Conservation (phyloP, 2,329 filamentous ascomycete species). For the Fusarium transvaalense region DNA sequence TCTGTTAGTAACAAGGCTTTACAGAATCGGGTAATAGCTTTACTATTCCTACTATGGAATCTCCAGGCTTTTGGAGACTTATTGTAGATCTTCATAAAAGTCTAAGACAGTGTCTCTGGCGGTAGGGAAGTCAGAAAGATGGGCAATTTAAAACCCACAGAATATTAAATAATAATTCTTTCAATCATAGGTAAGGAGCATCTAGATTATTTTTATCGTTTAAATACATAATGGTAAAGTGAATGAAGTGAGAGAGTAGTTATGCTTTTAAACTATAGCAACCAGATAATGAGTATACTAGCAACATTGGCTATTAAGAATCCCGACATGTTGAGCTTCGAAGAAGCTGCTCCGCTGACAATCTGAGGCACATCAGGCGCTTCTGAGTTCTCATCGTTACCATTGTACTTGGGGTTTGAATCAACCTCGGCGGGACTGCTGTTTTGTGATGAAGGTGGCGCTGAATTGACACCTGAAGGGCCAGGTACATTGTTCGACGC, state of each 20-base stretch:
- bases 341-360: not conserved
- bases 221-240: not conserved
- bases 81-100: too few species aligned
- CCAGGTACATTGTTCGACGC: not conserved
- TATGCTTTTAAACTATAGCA: not conserved
- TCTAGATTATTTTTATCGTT: not conserved
- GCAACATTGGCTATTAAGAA: not conserved
- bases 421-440: not conserved
- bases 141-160: too few species aligned
- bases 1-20: too few species aligned
- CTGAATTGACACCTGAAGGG: not conserved
- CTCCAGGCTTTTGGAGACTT: too few species aligned
- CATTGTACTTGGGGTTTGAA: not conserved
- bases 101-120: too few species aligned
- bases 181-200: too few species aligned
- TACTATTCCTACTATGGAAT: too few species aligned
- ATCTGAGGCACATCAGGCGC: not conserved
- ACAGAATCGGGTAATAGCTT: too few species aligned
- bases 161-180: too few species aligned
- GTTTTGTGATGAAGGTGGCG: not conserved
- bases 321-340: not conserved
- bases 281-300: not conserved
- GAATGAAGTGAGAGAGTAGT: not conserved
- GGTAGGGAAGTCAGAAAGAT: too few species aligned
- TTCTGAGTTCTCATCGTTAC: not conserved